phyloP scores from a whole-genome alignment of 164 flowering plant species.

The Aristolochia fimbriata region DNA sequence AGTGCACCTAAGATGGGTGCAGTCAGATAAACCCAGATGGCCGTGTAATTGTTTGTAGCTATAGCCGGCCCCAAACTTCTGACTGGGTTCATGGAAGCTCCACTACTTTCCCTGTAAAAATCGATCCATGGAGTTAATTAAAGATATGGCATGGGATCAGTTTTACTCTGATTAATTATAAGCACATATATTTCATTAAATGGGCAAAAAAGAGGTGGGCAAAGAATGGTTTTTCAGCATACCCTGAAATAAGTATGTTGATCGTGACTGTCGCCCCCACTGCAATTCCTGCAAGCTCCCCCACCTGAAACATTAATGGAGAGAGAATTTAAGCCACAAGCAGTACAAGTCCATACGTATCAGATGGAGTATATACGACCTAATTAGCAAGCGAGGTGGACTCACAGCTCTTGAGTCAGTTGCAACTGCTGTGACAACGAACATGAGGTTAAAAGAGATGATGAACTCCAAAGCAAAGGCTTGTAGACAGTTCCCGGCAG shows the following conservation, averaged over 20 bases:
- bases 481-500: constrained; percentile 42
- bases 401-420: constrained; percentile 80
- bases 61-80: constrained; percentile 85
- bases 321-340: no score
- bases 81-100: constrained; percentile 88
- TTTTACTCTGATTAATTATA: no score
- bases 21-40: constrained; percentile 69
- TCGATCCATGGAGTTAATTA: background rate
- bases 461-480: constrained; percentile 79
- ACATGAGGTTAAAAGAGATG: constrained; percentile 83
- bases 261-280: constrained; percentile 92
- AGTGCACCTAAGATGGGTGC: constrained; percentile 77
- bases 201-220: background rate
- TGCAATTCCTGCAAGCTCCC: constrained; percentile 81
- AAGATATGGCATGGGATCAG: background rate
- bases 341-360: no score
- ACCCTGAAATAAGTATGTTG: constrained; percentile 86
- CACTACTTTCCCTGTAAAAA: constrained; percentile 42
- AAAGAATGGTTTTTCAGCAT: background rate
- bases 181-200: background rate
- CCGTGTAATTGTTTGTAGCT: constrained; percentile 65
- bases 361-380: no score
- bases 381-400: no score
- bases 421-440: constrained; percentile 85
- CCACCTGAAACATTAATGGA: constrained; percentile 38